These are phyloP conservation scores for Zygotorulaspora florentina DNA, from an alignment of 805 yeast genomes.

Conservation along the genomic window DNA sequence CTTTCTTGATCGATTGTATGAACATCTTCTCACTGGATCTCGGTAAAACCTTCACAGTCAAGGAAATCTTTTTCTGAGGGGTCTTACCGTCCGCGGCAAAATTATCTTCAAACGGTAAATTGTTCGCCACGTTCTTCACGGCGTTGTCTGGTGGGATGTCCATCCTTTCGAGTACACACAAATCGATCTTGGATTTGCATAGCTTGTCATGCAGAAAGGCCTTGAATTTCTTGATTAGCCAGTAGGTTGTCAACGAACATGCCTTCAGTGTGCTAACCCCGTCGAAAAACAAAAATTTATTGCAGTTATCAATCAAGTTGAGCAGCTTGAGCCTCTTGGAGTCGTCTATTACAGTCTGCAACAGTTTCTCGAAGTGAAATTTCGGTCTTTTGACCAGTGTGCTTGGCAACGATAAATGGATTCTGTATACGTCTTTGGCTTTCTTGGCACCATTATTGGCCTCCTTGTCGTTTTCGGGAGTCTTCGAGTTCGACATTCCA, in stretches of 20 bases:
- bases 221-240: constrained; percentile 24
- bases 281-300: constrained; percentile 28
- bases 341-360: constrained; percentile 24
- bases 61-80: constrained; percentile 13
- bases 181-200: constrained; percentile 7
- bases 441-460: constrained; percentile 5
- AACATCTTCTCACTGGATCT: constrained; percentile 22
- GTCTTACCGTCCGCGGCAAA: background rate
- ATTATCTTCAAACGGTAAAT: background rate
- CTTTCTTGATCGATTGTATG: constrained; percentile 33
- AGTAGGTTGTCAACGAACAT: constrained; percentile 26
- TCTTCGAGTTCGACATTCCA: background rate
- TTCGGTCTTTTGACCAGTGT: constrained; percentile 32
- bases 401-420: constrained; percentile 32
- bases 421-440: constrained; percentile 15
- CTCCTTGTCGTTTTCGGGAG: background rate
- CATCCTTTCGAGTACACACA: constrained; percentile 12
- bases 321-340: constrained; percentile 17
- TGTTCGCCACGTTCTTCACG: background rate
- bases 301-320: constrained; percentile 17
- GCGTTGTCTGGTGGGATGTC: constrained; percentile 1
- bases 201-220: constrained; percentile 9
- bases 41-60: constrained; percentile 23
- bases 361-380: constrained; percentile 26
- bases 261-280: constrained; percentile 19